Evolutionary conservation across 768 basidiomycete species (phyloP).

Genomic region (Phallus indusiatus): DNA sequence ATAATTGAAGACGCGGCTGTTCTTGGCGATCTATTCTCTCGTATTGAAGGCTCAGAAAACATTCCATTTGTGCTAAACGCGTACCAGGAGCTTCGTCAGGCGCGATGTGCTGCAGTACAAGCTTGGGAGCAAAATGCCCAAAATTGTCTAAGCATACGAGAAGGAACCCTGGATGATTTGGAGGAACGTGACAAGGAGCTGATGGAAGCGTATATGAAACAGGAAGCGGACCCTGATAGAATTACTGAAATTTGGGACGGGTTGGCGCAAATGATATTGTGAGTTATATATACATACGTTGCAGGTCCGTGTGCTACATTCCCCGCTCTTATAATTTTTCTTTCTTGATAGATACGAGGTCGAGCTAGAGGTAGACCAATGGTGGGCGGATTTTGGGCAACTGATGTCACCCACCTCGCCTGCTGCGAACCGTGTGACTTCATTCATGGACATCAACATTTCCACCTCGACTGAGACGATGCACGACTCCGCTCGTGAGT

Average conservation of each 20-base stretch:
- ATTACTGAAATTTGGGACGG: conserved; percentile 43
- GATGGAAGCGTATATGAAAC: conserved; percentile 23
- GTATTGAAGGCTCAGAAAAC: conserved; percentile 36
- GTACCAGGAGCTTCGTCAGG: conserved; percentile 49
- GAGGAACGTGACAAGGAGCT: conserved; percentile 35
- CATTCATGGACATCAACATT: not conserved
- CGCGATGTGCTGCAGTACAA: conserved; percentile 37
- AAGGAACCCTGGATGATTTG: conserved; percentile 29
- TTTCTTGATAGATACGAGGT: not conserved
- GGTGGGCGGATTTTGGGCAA: conserved; percentile 5
- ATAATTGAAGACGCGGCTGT: conserved; percentile 56
- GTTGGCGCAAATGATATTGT: conserved; percentile 38
- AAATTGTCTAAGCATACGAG: conserved; percentile 33
- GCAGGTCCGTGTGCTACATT: too few species aligned
- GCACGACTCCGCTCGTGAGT: too few species aligned
- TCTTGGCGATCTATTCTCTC: conserved; percentile 48
- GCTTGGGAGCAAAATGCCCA: conserved; percentile 37
- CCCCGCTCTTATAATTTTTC: too few species aligned
- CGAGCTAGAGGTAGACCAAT: conserved; percentile 2
- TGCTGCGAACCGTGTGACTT: not conserved
- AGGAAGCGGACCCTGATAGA: conserved; percentile 36
- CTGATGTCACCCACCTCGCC: not conserved
- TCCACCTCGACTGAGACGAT: not conserved
- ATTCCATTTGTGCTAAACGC: conserved; percentile 42
- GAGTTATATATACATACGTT: conserved; percentile 17